Base-by-base conservation (phyloP, 495 filamentous ascomycete genomes). In the Penicillium canescens region DNA sequence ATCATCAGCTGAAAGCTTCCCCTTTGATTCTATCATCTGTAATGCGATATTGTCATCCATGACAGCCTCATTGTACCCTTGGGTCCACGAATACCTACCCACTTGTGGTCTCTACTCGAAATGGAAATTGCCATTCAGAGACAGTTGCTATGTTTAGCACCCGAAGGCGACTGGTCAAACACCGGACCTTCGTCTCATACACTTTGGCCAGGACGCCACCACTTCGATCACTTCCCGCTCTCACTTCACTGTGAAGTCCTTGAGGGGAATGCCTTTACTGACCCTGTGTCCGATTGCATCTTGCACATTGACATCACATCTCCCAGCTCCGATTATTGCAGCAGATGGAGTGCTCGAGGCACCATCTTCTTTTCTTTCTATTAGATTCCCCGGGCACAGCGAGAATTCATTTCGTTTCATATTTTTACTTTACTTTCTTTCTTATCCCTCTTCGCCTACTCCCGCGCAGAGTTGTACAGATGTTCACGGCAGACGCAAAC, bases 1-100 rank as follows among this genome's bases (percentile, higher is more conserved):
- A 78, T 78, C 46, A 75, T 78, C 57, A 72, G 71, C 59, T 71
- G 60, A 72, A 21, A 45, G 12, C 9, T 34, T 28, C 18, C 12
- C 21, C 20, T 31, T 28, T 13, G 24, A 2, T 24, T 47, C 16
- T 11, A 23, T 8, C 9, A 21, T 37, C 28, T 31, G 28, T 31
- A 31, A 31, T 31, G 28, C 28, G 28, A 5, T 9, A 31, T 9
- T 31, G 7, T 10, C 7, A 31, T 31, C 9, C 8, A 9, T 31
- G 28, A 10, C 28, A 31, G 28, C 8, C 28, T 10, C 28, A 31
- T 31, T 31, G 28, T 5, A 8, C 28, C 7, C 6, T 31, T 31
- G 28, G 7, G 28, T 5, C 28, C 28, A 31, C 28, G 9, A 10
- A 31, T 43, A 16, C 4, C 2, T 24, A 18, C 28, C 40, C 11